phyloP scores from a whole-genome alignment of 2,329 filamentous ascomycete species.

The Aspergillus pseudoglaucus region DNA sequence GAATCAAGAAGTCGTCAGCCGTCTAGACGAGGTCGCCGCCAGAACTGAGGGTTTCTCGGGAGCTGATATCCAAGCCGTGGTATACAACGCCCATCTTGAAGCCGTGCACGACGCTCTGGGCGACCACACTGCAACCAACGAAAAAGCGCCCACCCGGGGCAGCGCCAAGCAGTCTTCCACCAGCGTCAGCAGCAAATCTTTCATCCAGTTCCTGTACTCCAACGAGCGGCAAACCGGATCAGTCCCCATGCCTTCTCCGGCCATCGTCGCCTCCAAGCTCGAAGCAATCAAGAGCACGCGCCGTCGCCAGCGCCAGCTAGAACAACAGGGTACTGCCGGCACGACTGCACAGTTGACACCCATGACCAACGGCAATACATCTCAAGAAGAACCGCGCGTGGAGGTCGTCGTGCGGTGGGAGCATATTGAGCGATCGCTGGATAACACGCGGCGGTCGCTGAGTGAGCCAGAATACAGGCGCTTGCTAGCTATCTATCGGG shows the following conservation, averaged over 20 bases:
- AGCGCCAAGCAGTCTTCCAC: constrained; percentile 23
- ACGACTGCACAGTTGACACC: constrained; percentile 9
- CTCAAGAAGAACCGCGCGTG: constrained; percentile 35
- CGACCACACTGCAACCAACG: constrained; percentile 35
- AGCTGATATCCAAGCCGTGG: constrained; percentile 86
- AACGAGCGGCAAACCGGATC: constrained; percentile 47
- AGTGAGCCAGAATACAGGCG: constrained; percentile 68
- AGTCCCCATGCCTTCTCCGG: constrained; percentile 66
- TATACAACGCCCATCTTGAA: constrained; percentile 94
- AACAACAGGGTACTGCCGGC: constrained; percentile 25
- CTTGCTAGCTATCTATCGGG: constrained; percentile 74
- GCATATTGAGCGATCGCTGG: constrained; percentile 72
- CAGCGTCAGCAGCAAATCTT: constrained; percentile 40
- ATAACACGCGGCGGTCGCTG: constrained; percentile 74
- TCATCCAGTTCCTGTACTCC: constrained; percentile 81
- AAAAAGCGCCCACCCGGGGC: constrained; percentile 34
- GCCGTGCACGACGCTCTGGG: constrained; percentile 90
- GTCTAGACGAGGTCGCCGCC: constrained; percentile 66
- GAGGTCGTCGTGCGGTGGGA: constrained; percentile 81
- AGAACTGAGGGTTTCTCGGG: constrained; percentile 87
- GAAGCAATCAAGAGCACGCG: constrained; percentile 68
- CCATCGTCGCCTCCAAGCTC: constrained; percentile 73
- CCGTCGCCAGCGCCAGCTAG: constrained; percentile 53
- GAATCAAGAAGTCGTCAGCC: constrained; percentile 56
- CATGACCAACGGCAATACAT: constrained; percentile 14